Percentiles rank a stretch among this genome's conserved stretches.
These are phyloP conservation scores for Gymnopus androsaceus DNA, from an alignment of 1,284 basidiomycete genomes.

Conservation along the genomic window DNA sequence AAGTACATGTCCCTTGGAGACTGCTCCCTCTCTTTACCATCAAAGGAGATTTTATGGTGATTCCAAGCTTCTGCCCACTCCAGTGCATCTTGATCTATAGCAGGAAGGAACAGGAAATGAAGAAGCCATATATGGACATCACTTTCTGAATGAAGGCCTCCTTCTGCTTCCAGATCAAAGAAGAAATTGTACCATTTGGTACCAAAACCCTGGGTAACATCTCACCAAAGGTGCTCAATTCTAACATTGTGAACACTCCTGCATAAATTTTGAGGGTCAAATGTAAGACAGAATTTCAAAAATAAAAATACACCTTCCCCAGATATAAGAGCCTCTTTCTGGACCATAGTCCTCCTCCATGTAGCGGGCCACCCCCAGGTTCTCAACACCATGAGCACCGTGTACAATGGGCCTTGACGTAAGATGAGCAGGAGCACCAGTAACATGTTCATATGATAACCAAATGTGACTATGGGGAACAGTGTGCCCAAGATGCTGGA, in stretches of 20 bases:
- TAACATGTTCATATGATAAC: constrained; percentile 1
- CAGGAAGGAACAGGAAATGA: neutral
- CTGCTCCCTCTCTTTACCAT: constrained; percentile 1
- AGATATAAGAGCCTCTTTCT: constrained; percentile 32
- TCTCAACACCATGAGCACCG: constrained; percentile 34
- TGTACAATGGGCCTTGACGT: constrained; percentile 22
- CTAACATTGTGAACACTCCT: constrained; percentile 11
- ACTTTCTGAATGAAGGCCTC: no score
- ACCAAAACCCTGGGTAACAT: constrained; percentile 1
- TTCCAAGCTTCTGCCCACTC: constrained; percentile 25
- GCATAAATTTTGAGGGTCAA: neutral
- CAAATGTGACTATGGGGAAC: constrained; percentile 11
- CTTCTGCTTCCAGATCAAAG: no score
- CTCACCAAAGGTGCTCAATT: constrained; percentile 9
- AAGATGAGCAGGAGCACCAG: no score
- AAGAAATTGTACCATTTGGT: no score
- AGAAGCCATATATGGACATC: no score
- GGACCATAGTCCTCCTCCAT: no score
- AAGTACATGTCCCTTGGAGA: constrained; percentile 22
- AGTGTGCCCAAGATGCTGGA: constrained; percentile 3
- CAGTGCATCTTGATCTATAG: constrained; percentile 13
- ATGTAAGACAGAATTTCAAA: neutral
- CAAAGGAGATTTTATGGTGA: constrained; percentile 21
- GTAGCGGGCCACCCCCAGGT: constrained; percentile 25
- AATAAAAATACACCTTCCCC: constrained; percentile 25